phyloP scores from a whole-genome alignment of 805 yeast genomes.

The Saccharomycopsis javanensis region DNA sequence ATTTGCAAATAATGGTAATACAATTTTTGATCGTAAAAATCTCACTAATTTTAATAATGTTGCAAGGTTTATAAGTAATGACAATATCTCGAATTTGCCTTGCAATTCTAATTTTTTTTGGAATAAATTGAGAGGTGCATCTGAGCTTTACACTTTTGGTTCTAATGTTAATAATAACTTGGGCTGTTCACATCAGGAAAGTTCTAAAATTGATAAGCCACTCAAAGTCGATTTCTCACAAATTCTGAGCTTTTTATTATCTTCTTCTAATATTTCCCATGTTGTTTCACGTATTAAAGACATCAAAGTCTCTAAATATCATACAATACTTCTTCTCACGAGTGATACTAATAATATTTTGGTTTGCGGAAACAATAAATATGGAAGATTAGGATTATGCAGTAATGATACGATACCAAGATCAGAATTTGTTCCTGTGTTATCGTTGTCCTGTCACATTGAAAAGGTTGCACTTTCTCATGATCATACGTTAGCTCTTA shows the following conservation, averaged over 20 bases:
- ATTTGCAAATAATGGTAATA: neutral
- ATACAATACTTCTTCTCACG: conserved; percentile 49
- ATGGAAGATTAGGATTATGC: conserved; percentile 65
- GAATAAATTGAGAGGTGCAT: conserved; percentile 45
- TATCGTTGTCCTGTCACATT: conserved; percentile 27
- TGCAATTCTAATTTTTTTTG: conserved; percentile 22
- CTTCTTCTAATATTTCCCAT: conserved; percentile 19
- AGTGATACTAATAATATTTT: conserved; percentile 38
- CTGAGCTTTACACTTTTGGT: conserved; percentile 53
- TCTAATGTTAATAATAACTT: conserved; percentile 51
- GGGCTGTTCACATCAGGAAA: conserved; percentile 57
- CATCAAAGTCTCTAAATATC: conserved; percentile 52
- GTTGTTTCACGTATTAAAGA: conserved; percentile 38
- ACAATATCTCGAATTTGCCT: neutral
- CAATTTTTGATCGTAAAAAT: neutral
- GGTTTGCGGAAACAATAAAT: conserved; percentile 56
- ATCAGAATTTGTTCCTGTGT: conserved; percentile 36
- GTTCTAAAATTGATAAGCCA: conserved; percentile 33
- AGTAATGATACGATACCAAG: conserved; percentile 29
- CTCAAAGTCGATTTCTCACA: conserved; percentile 24
- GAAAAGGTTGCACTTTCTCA: conserved; percentile 42
- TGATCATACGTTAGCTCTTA: conserved; percentile 57
- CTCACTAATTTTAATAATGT: conserved; percentile 3
- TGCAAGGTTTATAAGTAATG: neutral
- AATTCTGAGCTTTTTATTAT: conserved; percentile 20